These are phyloP conservation scores for Trypanosoma mega DNA, from an alignment of 208 protist genomes.

Conservation along the genomic window DNA sequence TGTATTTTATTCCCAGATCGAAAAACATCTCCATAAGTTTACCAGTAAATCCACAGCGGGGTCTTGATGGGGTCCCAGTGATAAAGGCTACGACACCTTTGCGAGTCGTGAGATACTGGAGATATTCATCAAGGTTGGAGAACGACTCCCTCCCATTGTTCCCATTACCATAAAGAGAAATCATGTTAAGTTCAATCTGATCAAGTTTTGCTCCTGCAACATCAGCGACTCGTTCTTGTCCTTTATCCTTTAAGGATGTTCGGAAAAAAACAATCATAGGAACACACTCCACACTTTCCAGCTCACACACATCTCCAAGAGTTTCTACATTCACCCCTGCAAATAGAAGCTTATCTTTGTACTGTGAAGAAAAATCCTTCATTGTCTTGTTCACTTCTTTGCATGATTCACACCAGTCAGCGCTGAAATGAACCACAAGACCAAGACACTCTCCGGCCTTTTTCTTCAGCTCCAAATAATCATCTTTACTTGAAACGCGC, in stretches of 20 bases:
- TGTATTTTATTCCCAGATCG: slow-evolving; percentile 57
- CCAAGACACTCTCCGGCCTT: slow-evolving; percentile 39
- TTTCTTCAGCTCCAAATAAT: slow-evolving; percentile 58
- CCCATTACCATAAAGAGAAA: slow-evolving; percentile 72
- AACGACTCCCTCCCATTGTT: slow-evolving; percentile 54
- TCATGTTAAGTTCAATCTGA: slow-evolving; percentile 68
- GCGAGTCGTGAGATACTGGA: slow-evolving; percentile 81
- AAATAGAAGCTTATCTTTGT: slow-evolving; percentile 62
- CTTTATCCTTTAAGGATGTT: slow-evolving; percentile 30
- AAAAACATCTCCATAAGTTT: slow-evolving; percentile 80
- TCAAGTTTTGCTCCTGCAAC: slow-evolving; percentile 81
- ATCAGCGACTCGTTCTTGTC: slow-evolving; percentile 71
- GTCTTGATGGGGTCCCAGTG: slow-evolving; percentile 86
- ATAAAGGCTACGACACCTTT: slow-evolving; percentile 89
- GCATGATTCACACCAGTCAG: slow-evolving; percentile 90
- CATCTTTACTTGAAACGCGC: slow-evolving; percentile 32
- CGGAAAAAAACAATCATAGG: slow-evolving; percentile 90
- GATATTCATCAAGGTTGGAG: slow-evolving; percentile 66
- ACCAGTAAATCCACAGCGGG: slow-evolving; percentile 90
- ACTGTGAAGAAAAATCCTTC: slow-evolving; percentile 29
- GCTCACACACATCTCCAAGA: slow-evolving; percentile 63
- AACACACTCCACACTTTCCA: slow-evolving; percentile 82
- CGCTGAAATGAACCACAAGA: slow-evolving; percentile 88
- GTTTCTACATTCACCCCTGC: slow-evolving; percentile 77
- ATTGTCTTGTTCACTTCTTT: slow-evolving; percentile 62